Base-by-base conservation (phyloP, 345 rosid species). In the Heritiera fomes region DNA sequence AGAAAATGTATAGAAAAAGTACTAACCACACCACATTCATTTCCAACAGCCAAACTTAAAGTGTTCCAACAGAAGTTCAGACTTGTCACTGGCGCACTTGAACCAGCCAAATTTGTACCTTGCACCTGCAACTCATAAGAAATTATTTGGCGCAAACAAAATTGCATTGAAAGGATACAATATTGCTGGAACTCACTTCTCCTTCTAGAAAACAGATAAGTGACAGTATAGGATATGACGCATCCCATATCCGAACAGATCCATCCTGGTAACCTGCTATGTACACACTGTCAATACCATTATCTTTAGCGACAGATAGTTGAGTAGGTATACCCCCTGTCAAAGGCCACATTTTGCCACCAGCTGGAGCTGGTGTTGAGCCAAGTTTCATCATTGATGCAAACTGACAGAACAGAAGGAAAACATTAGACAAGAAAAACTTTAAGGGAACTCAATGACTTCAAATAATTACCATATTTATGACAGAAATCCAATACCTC, bases 221-320 rank as follows among this genome's bases (percentile, higher is more conserved):
- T 64, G 83, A 76, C 32, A 91, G 72, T 53, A 82, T 75, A 43
- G 90, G 86, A 80, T 71, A 85, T 18, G 90, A 85, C 3, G 92
- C 90, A 86, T 89, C 85, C 90, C 90, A 91, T 30, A 91, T 79
- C 80, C 90, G 77, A 80, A 90, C 86, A 52, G 93, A 85, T 80
- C 96, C 93, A 81, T 91, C 91, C 49, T 82, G 78, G 81, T 91
- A 90, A 78, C 96, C 96, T 73, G 87, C 91, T 73, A 90, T 73
- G 65, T 88, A 91, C 71, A 90, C 73, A 76, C 81, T 83, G 50
- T 87, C 87, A 77, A 88, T 74, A 47, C 78, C 76, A 58, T 75
- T 76, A 32, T 84, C 78, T 77, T 86, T 77, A 30, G 76, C 60
- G 40, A 82, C 76, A 69, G 89, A 83, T 64, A 81, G 68, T 20